Evolutionary conservation across 2,329 filamentous ascomycete species (phyloP).

Genomic region (Cryphonectria naterciae): DNA sequence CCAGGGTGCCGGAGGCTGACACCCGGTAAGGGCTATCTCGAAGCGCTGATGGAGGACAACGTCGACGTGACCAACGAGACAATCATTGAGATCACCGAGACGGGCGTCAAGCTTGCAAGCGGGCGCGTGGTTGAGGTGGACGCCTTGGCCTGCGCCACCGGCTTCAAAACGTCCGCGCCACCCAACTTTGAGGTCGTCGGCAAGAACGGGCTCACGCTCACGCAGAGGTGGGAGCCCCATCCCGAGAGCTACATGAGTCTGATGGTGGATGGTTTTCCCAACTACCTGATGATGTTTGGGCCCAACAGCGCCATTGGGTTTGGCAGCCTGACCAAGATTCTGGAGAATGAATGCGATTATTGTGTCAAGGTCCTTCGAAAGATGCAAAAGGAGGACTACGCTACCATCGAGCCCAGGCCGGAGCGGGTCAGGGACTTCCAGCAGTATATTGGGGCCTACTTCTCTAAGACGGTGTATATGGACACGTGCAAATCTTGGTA

Average conservation of each 20-base stretch:
- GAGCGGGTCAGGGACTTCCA: slow-evolving; percentile 52
- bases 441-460: slow-evolving; percentile 51
- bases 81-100: slow-evolving; percentile 41
- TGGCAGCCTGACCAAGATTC: slow-evolving; percentile 50
- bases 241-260: slow-evolving; percentile 51
- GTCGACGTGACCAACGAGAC: slow-evolving; percentile 44
- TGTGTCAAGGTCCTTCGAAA: slow-evolving; percentile 51
- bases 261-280: slow-evolving; percentile 52
- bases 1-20: slow-evolving; percentile 51
- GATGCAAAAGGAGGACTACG: slow-evolving; percentile 51
- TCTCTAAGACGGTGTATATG: slow-evolving; percentile 52
- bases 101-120: slow-evolving; percentile 38
- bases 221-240: slow-evolving; percentile 43
- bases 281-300: slow-evolving; percentile 53
- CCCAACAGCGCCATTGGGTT: slow-evolving; percentile 53
- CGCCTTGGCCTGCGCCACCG: slow-evolving; percentile 52
- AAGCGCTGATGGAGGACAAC: slow-evolving; percentile 47
- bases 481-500: slow-evolving; percentile 59
- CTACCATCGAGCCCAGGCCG: slow-evolving; percentile 47
- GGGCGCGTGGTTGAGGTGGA: slow-evolving; percentile 45
- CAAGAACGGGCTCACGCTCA: slow-evolving; percentile 41
- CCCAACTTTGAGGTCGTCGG: slow-evolving; percentile 49
- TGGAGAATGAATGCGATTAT: slow-evolving; percentile 54
- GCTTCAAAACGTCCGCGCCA: slow-evolving; percentile 44
- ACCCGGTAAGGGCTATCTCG: slow-evolving; percentile 51